Evolutionary conservation across 2,329 filamentous ascomycete species (phyloP), one percentile per base, ranked within the genome.

Genomic region (Ophiosphaerella narmari): DNA sequence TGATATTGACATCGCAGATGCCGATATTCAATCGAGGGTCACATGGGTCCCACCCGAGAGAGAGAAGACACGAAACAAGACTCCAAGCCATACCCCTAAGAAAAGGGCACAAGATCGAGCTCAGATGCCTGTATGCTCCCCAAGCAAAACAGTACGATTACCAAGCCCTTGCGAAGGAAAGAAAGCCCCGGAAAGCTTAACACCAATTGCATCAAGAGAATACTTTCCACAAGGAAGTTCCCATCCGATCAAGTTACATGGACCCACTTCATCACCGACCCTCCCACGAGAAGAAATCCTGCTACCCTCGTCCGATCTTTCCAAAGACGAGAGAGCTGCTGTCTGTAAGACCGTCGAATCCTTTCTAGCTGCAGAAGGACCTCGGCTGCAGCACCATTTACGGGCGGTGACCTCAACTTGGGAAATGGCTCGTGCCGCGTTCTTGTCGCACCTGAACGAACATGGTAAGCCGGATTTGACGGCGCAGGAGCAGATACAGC

Each of bases 1-100:
- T 16, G 63, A 53, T 16, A 52, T 66, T 7, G 68, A 70, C 32
- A 63, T 65, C 7, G 58, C 65, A 43, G 65, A 70, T 7, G 33
- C 60, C n/a, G 57, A 62, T 31, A 29, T 51, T 5, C 43, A 58
- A 14, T 52, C 50, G 2, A 38, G 33, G 11, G 46, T 52, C 12
- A 57, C 49, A 29, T 55, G 60, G 26, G 48, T 49, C 4, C 59
- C 49, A 1, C 52, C 50, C 4, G 29, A 39, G 2, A 57, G 43
- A 29, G 52, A 40, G 24, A 55, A 45, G n/a, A 23, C 48, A 14
- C 51, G 50, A 33, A 50, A 56, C 33, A 58, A 57, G 43, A 52
- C 49, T 21, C 24, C 57, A 18, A 57, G 59, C 37, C 46, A 53
- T 18, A 55, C 34, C 33, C 46, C 46, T 8, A 24, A n/a, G 12